These are phyloP conservation scores for Jatropha multifida DNA, from an alignment of 441 rosid genomes.

Conservation along the genomic window DNA sequence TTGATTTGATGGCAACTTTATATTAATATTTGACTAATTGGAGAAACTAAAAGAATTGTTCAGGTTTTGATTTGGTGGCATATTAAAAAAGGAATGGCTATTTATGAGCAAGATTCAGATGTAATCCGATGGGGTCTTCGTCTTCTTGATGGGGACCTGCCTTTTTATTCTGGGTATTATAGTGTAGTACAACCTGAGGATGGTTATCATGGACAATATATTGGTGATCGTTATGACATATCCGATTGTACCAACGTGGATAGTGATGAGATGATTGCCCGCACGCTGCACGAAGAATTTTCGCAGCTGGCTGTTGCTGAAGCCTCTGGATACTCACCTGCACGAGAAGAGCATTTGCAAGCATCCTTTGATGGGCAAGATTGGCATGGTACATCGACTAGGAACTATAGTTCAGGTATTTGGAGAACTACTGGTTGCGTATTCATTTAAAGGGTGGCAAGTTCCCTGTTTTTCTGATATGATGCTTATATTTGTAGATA, in stretches of 20 bases:
- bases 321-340: constrained; percentile 34
- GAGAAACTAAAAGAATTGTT: not conserved
- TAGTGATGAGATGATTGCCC: constrained; percentile 68
- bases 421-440: constrained; percentile 4
- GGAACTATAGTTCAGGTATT: constrained; percentile 47
- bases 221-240: constrained; percentile 44
- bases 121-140: constrained; percentile 64
- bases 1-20: not conserved
- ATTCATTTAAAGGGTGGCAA: not conserved
- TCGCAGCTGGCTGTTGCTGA: constrained; percentile 62
- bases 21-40: not conserved
- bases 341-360: constrained; percentile 29
- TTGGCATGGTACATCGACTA: constrained; percentile 37
- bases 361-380: constrained; percentile 30
- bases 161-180: constrained; percentile 41
- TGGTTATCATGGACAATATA: constrained; percentile 36
- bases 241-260: constrained; percentile 46
- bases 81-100: constrained; percentile 32
- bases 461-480: not conserved
- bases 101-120: constrained; percentile 63
- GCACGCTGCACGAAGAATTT: constrained; percentile 64
- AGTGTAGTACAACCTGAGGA: constrained; percentile 34
- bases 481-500: constrained; percentile 40
- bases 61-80: constrained; percentile 10
- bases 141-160: constrained; percentile 54